phyloP scores from a whole-genome alignment of 495 filamentous ascomycete genomes.

The Aspergillus indologenus region DNA sequence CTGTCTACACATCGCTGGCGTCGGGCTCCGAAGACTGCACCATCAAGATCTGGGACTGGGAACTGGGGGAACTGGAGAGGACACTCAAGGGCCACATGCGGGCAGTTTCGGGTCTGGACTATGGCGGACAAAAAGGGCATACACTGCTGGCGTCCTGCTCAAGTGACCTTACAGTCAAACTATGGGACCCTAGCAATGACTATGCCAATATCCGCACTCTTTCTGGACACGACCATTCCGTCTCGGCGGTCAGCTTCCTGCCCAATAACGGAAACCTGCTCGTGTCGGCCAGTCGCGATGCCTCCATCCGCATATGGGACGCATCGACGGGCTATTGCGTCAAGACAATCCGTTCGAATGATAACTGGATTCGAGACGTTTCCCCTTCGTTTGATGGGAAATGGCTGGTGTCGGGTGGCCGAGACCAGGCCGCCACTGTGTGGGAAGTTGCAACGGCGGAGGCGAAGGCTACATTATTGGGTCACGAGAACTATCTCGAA shows the following conservation, averaged over 20 bases:
- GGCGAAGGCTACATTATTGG: constrained; percentile 74
- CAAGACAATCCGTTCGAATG: constrained; percentile 75
- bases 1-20: constrained; percentile 85
- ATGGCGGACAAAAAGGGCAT: constrained; percentile 80
- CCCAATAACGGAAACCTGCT: constrained; percentile 78
- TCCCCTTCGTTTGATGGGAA: constrained; percentile 78
- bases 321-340: constrained; percentile 86
- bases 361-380: constrained; percentile 89
- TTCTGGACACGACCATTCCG: constrained; percentile 87
- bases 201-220: constrained; percentile 96
- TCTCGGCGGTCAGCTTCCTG: constrained; percentile 85
- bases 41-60: constrained; percentile 98
- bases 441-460: constrained; percentile 75
- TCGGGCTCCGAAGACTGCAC: constrained; percentile 92
- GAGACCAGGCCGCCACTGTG: constrained; percentile 75
- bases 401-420: constrained; percentile 76
- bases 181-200: constrained; percentile 92
- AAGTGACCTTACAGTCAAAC: constrained; percentile 87
- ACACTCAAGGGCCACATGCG: constrained; percentile 95
- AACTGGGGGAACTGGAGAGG: constrained; percentile 85
- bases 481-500: constrained; percentile 86
- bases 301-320: constrained; percentile 81
- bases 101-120: constrained; percentile 85
- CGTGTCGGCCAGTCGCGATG: constrained; percentile 76
- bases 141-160: constrained; percentile 88